A percentile compares a stretch with the other conserved stretches of the same genome.
These are phyloP conservation scores for Pilasporangium apinafurcum DNA, from an alignment of 352 stramenopile genomes.

Conservation along the genomic window DNA sequence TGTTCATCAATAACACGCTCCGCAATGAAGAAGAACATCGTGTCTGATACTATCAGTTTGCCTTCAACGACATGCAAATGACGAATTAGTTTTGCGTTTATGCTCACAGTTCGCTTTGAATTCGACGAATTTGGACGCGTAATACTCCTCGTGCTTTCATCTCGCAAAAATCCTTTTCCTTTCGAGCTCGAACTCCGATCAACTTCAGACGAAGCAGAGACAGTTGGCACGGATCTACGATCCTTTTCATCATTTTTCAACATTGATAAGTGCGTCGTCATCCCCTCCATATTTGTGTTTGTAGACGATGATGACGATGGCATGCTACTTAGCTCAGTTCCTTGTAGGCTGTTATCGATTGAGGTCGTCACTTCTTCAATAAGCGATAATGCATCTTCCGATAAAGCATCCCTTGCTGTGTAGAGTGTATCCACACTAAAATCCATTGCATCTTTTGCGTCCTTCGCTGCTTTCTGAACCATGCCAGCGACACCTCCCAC, in stretches of 20 bases:
- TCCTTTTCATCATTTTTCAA: no score
- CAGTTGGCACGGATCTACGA: no score
- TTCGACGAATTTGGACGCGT: not conserved
- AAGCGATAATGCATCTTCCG: conserved; percentile 59
- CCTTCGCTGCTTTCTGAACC: conserved; percentile 66
- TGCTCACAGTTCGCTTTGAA: conserved; percentile 15
- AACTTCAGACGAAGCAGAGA: not conserved
- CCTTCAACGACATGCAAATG: conserved; percentile 75
- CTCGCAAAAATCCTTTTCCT: not conserved
- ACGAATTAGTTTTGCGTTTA: conserved; percentile 62
- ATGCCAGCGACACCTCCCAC: conserved; percentile 63
- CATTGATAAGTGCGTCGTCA: not conserved
- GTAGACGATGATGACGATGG: conserved; percentile 5
- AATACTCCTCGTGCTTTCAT: no score
- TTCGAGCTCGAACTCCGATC: not conserved
- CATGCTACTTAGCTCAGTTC: no score
- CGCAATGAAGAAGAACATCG: conserved; percentile 51
- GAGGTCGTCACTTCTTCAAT: conserved; percentile 55
- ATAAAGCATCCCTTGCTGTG: conserved; percentile 55
- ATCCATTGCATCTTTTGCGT: conserved; percentile 70
- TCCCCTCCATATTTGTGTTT: not conserved
- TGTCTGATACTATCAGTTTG: conserved; percentile 43
- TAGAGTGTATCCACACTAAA: conserved; percentile 70
- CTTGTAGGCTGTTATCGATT: conserved; percentile 29
- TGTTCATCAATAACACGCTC: conserved; percentile 74